phyloP scores from a whole-genome alignment of 1,139 yeast species.

The Yamadazyma friedrichii region DNA sequence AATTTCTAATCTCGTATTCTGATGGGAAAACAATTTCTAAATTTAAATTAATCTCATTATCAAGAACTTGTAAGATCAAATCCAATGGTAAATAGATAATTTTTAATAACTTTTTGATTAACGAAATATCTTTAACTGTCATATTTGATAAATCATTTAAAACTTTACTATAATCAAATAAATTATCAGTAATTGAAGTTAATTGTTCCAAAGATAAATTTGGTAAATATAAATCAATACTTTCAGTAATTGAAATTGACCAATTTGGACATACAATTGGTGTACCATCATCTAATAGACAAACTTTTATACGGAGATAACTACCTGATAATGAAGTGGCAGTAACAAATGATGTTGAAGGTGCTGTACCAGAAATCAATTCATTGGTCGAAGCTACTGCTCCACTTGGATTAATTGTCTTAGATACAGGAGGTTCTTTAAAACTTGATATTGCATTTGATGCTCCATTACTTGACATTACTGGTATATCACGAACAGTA shows the following conservation, averaged over 20 bases:
- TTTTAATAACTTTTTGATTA: constrained; percentile 41
- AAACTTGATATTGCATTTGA: no score
- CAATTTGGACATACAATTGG: constrained; percentile 80
- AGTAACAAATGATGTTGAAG: constrained; percentile 72
- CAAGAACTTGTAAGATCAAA: constrained; percentile 54
- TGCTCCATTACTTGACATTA: not conserved
- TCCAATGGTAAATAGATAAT: constrained; percentile 59
- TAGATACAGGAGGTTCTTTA: not conserved
- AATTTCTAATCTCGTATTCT: constrained; percentile 51
- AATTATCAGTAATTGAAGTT: constrained; percentile 39
- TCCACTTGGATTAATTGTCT: constrained; percentile 10
- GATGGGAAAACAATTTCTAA: constrained; percentile 85
- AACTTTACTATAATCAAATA: constrained; percentile 44
- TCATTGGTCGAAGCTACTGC: constrained; percentile 19
- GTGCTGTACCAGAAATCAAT: constrained; percentile 17
- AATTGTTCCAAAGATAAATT: constrained; percentile 43
- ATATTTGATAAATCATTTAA: constrained; percentile 40
- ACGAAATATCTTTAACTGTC: constrained; percentile 35
- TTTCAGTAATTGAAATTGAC: constrained; percentile 56
- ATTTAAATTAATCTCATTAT: constrained; percentile 64
- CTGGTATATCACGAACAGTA: constrained; percentile 11
- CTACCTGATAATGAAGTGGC: constrained; percentile 88
- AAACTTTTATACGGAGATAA: constrained; percentile 68
- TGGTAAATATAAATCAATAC: constrained; percentile 54
- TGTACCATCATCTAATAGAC: constrained; percentile 77